Evolutionary conservation across 2,329 filamentous ascomycete genomes (phyloP).

Genomic region (Fonsecaea pedrosoi): DNA sequence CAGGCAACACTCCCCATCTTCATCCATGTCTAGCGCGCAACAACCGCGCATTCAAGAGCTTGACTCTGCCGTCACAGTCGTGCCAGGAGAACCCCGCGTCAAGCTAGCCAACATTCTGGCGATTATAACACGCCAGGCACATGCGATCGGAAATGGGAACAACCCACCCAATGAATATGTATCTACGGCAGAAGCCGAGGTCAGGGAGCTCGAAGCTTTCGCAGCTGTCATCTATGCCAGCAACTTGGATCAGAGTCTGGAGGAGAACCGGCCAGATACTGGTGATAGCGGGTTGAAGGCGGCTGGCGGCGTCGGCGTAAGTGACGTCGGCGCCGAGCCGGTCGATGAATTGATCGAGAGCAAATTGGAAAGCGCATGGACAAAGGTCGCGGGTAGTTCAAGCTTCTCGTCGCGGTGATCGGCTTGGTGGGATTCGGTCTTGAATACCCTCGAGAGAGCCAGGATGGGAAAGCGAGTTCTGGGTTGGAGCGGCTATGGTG

Average conservation of each 20-base stretch:
- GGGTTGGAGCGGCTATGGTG: background rate
- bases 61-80: constrained; percentile 52
- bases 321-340: constrained; percentile 29
- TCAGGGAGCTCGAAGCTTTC: constrained; percentile 57
- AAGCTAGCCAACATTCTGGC: constrained; percentile 91
- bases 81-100: constrained; percentile 58
- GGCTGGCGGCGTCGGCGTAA: constrained; percentile 32
- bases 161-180: constrained; percentile 55
- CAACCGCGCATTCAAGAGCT: constrained; percentile 43
- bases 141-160: constrained; percentile 78
- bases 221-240: constrained; percentile 58
- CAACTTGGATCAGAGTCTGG: constrained; percentile 48
- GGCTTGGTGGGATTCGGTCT: background rate
- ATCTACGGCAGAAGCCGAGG: constrained; percentile 52
- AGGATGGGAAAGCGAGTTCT: background rate
- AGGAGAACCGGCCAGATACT: constrained; percentile 26
- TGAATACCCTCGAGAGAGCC: background rate
- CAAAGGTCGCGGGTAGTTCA: constrained; percentile 36
- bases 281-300: constrained; percentile 31
- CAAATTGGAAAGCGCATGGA: constrained; percentile 41
- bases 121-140: constrained; percentile 87
- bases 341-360: constrained; percentile 39
- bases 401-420: constrained; percentile 28
- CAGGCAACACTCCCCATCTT: constrained; percentile 50
- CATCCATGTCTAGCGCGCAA: constrained; percentile 56